Evolutionary conservation across 2,329 filamentous ascomycete species (phyloP).

Genomic region (Arthrobotrys iridis): DNA sequence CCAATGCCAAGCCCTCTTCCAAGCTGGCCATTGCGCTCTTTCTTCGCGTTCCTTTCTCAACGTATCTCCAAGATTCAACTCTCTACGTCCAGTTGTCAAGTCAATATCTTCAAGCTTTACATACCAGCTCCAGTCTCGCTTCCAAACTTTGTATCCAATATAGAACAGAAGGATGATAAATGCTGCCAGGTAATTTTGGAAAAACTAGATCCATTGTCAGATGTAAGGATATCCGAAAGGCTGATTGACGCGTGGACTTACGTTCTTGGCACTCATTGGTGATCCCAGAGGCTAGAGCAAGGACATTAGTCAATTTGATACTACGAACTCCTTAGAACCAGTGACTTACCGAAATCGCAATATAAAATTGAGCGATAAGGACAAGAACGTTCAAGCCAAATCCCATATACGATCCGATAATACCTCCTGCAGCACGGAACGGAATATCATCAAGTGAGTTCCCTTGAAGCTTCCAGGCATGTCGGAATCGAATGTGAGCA

Average conservation of each 20-base stretch:
- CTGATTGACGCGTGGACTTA: constrained; percentile 37
- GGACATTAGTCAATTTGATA: background rate
- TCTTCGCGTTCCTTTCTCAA: constrained; percentile 43
- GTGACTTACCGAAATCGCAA: constrained; percentile 37
- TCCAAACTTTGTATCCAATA: constrained; percentile 71
- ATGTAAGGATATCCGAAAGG: constrained; percentile 58
- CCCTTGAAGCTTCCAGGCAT: constrained; percentile 70
- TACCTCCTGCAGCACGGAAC: constrained; percentile 67
- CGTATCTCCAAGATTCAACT: constrained; percentile 26
- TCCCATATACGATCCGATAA: constrained; percentile 72
- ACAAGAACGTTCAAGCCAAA: constrained; percentile 68
- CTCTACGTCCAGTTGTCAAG: constrained; percentile 70
- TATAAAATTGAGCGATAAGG: constrained; percentile 67
- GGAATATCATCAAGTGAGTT: constrained; percentile 62
- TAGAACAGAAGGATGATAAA: constrained; percentile 69
- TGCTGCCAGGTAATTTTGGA: constrained; percentile 67
- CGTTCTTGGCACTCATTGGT: constrained; percentile 20
- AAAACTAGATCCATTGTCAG: constrained; percentile 62
- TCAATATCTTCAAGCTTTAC: constrained; percentile 69
- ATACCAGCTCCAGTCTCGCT: constrained; percentile 68
- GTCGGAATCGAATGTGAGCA: constrained; percentile 73
- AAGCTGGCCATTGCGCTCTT: constrained; percentile 16
- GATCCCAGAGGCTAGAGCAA: constrained; percentile 21
- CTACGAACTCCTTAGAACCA: background rate
- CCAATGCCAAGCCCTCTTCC: constrained; percentile 40